Conservation (phyloP, 129 eudicot species). For the Flaveria trinervia region DNA sequence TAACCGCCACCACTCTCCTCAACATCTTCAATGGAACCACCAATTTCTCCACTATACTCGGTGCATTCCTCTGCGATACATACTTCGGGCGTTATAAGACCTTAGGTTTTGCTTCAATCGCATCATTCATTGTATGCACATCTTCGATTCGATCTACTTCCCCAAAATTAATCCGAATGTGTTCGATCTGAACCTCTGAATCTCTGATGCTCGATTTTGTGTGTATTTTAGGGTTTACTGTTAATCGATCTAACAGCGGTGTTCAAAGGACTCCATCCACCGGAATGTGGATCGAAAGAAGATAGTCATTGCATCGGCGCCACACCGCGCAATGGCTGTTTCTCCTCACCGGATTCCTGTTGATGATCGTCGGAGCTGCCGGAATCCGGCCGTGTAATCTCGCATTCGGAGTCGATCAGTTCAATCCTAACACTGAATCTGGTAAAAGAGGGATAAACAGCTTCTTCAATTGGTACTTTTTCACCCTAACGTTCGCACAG, state of each 20-base stretch:
- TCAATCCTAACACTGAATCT: constrained; percentile 65
- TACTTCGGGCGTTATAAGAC: constrained; percentile 90
- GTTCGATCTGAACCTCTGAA: not conserved
- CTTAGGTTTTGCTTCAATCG: constrained; percentile 62
- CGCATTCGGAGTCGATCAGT: constrained; percentile 76
- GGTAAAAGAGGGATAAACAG: constrained; percentile 75
- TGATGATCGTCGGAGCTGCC: constrained; percentile 61
- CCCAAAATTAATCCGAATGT: not conserved
- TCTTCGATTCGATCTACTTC: not conserved
- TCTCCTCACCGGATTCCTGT: constrained; percentile 50
- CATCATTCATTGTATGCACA: constrained; percentile 52
- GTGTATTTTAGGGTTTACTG: constrained; percentile 55
- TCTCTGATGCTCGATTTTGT: not conserved
- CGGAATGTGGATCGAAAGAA: constrained; percentile 51
- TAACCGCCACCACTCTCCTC: constrained; percentile 59
- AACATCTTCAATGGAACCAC: constrained; percentile 82
- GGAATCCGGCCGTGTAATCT: constrained; percentile 74
- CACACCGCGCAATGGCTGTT: constrained; percentile 59
- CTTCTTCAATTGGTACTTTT: constrained; percentile 72
- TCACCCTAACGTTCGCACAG: constrained; percentile 69
- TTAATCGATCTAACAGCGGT: constrained; percentile 62
- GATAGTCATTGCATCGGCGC: constrained; percentile 51
- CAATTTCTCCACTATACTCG: constrained; percentile 66
- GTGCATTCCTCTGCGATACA: constrained; percentile 76
- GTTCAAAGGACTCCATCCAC: constrained; percentile 77